phyloP scores from a whole-genome alignment of 768 basidiomycete species.

The Pisolithus tinctorius region DNA sequence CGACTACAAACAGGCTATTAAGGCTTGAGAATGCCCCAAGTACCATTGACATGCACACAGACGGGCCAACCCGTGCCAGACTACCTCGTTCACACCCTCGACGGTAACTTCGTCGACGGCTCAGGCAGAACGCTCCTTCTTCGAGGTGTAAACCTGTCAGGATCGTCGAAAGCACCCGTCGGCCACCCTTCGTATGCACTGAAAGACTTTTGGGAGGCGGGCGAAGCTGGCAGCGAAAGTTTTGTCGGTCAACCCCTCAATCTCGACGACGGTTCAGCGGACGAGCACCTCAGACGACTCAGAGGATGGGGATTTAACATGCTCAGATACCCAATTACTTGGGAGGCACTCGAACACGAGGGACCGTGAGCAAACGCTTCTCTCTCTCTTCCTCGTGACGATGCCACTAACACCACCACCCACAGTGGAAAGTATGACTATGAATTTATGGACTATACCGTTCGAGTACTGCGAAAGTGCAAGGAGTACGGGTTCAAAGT shows the following conservation, averaged over 20 bases:
- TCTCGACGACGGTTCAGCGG: slow-evolving; percentile 78
- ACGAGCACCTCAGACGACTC: slow-evolving; percentile 80
- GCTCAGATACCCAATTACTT: slow-evolving; percentile 76
- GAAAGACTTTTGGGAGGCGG: slow-evolving; percentile 78
- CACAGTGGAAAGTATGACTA: slow-evolving; percentile 81
- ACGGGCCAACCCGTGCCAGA: slow-evolving; percentile 10
- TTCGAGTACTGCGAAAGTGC: slow-evolving; percentile 82
- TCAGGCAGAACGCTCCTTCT: slow-evolving; percentile 72
- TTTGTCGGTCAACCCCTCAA: slow-evolving; percentile 78
- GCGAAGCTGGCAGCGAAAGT: slow-evolving; percentile 58
- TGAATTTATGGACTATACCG: slow-evolving; percentile 88
- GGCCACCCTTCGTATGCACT: slow-evolving; percentile 60
- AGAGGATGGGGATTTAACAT: slow-evolving; percentile 92
- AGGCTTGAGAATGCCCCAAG: slow-evolving; percentile 13
- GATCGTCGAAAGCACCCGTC: slow-evolving; percentile 79
- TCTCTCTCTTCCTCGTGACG: not conserved
- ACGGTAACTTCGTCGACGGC: slow-evolving; percentile 67
- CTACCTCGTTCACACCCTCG: slow-evolving; percentile 55
- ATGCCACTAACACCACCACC: not conserved
- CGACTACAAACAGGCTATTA: not conserved
- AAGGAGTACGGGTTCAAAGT: slow-evolving; percentile 89
- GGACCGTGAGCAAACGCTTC: slow-evolving; percentile 72
- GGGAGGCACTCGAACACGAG: slow-evolving; percentile 91
- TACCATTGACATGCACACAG: slow-evolving; percentile 12
- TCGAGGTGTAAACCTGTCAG: slow-evolving; percentile 92